phyloP scores from a whole-genome alignment of 192 early-diverging fungal species.

The Coemansia sp. region DNA sequence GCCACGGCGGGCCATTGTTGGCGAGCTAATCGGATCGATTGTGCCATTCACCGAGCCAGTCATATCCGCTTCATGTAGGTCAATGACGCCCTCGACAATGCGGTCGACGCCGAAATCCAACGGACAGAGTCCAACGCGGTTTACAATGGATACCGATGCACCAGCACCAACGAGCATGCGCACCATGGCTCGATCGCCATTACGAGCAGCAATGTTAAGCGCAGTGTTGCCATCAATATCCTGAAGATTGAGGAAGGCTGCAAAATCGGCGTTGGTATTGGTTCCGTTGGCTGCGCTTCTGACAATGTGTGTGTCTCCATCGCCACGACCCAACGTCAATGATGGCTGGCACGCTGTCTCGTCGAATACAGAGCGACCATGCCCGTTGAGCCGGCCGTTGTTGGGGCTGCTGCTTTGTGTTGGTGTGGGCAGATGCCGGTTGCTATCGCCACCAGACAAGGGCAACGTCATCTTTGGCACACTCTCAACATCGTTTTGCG shows the following conservation, averaged over 20 bases:
- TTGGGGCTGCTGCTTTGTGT: slow-evolving; percentile 33
- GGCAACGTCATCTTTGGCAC: background rate
- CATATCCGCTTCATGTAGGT: slow-evolving; percentile 6
- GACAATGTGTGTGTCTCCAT: background rate
- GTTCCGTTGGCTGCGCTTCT: background rate
- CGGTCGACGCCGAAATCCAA: slow-evolving; percentile 61
- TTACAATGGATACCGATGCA: slow-evolving; percentile 68
- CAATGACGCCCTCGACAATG: slow-evolving; percentile 14
- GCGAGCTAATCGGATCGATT: slow-evolving; percentile 17
- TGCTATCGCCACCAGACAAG: background rate
- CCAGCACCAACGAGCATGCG: slow-evolving; percentile 74
- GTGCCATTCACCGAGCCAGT: slow-evolving; percentile 1
- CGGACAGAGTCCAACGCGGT: slow-evolving; percentile 76
- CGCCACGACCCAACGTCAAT: background rate
- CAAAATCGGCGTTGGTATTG: slow-evolving; percentile 61
- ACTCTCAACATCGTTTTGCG: background rate
- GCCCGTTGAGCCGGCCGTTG: background rate
- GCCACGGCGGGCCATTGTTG: slow-evolving; percentile 20
- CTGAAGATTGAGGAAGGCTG: slow-evolving; percentile 74
- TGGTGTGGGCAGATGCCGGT: slow-evolving; percentile 24
- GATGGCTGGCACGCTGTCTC: slow-evolving; percentile 1
- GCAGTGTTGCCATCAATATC: slow-evolving; percentile 89
- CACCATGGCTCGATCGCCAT: slow-evolving; percentile 68
- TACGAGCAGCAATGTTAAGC: slow-evolving; percentile 79
- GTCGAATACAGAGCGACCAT: background rate